A percentile compares a stretch with the other conserved stretches of the same genome.
These are phyloP conservation scores for Fusarium dimerum DNA, from an alignment of 2,329 filamentous ascomycete species.

Conservation along the genomic window DNA sequence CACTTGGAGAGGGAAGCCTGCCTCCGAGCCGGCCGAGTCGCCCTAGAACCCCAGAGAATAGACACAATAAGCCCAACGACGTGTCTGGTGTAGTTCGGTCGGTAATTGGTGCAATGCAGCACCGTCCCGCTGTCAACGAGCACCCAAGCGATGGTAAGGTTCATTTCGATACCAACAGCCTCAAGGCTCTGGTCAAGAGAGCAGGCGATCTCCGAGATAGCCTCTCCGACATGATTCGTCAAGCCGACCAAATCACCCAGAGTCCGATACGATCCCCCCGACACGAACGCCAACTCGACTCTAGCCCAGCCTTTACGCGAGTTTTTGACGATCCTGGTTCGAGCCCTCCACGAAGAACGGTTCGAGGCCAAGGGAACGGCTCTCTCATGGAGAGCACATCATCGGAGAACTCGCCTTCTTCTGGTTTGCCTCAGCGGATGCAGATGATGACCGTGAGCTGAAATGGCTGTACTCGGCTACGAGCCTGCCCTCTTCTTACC, in stretches of 20 bases:
- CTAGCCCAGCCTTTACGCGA: constrained; percentile 67
- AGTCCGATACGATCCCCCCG: constrained; percentile 56
- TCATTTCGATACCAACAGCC: constrained; percentile 68
- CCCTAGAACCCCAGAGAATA: constrained; percentile 45
- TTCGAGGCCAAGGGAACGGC: constrained; percentile 56
- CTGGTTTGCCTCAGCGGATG: constrained; percentile 53
- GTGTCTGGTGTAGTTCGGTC: constrained; percentile 57
- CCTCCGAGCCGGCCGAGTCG: constrained; percentile 39
- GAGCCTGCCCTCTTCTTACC: constrained; percentile 1
- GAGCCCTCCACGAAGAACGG: constrained; percentile 53
- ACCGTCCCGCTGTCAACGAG: constrained; percentile 47
- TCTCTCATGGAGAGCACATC: constrained; percentile 52
- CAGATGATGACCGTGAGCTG: constrained; percentile 67
- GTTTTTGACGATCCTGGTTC: constrained; percentile 65
- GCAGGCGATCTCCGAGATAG: constrained; percentile 60
- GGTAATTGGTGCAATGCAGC: constrained; percentile 65
- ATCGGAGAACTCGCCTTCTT: constrained; percentile 54
- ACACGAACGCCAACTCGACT: constrained; percentile 48
- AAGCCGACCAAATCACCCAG: constrained; percentile 57
- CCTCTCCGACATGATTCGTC: constrained; percentile 61
- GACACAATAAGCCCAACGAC: constrained; percentile 35
- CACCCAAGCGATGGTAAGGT: constrained; percentile 45
- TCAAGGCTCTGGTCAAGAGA: constrained; percentile 66
- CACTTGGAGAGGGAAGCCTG: constrained; percentile 41
- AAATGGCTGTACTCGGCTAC: constrained; percentile 12